Evolutionary conservation across 768 basidiomycete genomes (phyloP), one percentile per base, ranked within the genome.

Genomic region (Cystobasidium tubakii): DNA sequence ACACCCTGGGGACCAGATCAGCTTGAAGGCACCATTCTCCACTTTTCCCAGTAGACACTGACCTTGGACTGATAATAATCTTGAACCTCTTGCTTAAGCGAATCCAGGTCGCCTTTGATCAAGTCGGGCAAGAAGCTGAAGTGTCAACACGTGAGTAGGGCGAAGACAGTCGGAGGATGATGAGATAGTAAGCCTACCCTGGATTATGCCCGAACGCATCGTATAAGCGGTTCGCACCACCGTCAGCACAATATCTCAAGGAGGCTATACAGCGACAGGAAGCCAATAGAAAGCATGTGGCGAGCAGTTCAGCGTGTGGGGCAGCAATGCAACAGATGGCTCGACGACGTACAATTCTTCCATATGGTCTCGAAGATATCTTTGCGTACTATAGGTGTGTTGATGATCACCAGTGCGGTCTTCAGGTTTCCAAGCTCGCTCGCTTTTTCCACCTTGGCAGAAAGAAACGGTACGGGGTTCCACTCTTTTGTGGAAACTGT

Each of bases 51-150:
- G 42, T 23, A 34, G 42, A 23, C 39, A 77, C 85, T 46, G 76
- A 90, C 91, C 76, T 85, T 83, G 0, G 82, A 80, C 13, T 82
- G 80, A 79, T 96, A 98, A 79, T 86, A 92, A 31, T 79, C 79
- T 54, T 83, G 83, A 6, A 95, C 93, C 55, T 93, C 90, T 1
- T 83, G 80, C 13, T 90, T 84, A 50, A 96, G 79, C 10, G 93
- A 97, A 80, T 98, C 96, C 33, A 98, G 81, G 81, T 99, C 96
- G 31, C 95, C 96, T 81, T 91, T 94, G 79, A 99, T 89, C 25
- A 95, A 81, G 79, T 93, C 86, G 0, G 96, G 96, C 4, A 88
- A 79, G 79, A 86, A 92, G 21, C 90, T 91, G 72, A n/a, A 64
- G 27, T n/a, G 12, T 1, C 4, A 34, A 54, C 65, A 62, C 7